phyloP scores from a whole-genome alignment of 1,139 yeast species.

The Geotrichum bryndzae region DNA sequence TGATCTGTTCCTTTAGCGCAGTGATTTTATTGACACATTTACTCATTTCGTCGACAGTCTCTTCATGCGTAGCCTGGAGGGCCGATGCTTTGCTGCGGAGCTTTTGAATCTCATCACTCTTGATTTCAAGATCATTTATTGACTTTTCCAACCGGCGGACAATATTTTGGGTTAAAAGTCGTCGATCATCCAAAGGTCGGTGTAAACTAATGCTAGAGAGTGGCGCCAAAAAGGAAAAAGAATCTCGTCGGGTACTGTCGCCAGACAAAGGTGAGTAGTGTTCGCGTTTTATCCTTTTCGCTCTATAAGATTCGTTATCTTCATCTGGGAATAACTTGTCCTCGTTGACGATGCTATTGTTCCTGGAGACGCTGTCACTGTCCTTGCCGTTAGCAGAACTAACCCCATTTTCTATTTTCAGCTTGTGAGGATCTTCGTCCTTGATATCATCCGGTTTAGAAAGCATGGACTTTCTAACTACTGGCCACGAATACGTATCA shows the following conservation, averaged over 20 bases:
- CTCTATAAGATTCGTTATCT: constrained; percentile 45
- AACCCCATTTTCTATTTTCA: constrained; percentile 1
- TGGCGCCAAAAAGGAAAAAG: constrained; percentile 8
- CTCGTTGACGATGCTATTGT: neutral
- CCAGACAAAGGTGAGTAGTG: constrained; percentile 17
- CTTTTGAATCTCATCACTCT: constrained; percentile 32
- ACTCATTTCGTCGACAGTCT: constrained; percentile 40
- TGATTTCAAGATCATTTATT: constrained; percentile 21
- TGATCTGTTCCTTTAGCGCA: constrained; percentile 25
- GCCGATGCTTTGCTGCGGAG: constrained; percentile 32
- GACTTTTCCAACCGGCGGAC: constrained; percentile 36
- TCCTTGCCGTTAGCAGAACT: constrained; percentile 23
- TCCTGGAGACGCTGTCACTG: constrained; percentile 33
- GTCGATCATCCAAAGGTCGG: constrained; percentile 56
- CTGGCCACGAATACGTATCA: constrained; percentile 56
- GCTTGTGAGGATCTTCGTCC: neutral
- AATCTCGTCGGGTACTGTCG: constrained; percentile 13
- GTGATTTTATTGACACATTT: constrained; percentile 31
- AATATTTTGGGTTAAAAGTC: constrained; percentile 47
- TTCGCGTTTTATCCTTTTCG: constrained; percentile 62
- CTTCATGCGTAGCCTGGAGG: constrained; percentile 37
- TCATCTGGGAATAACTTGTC: constrained; percentile 8
- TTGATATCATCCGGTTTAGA: constrained; percentile 54
- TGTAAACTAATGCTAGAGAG: constrained; percentile 35
- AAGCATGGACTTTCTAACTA: constrained; percentile 71